Conservation (phyloP, 345 rosid species). For the Mangifera indica region DNA sequence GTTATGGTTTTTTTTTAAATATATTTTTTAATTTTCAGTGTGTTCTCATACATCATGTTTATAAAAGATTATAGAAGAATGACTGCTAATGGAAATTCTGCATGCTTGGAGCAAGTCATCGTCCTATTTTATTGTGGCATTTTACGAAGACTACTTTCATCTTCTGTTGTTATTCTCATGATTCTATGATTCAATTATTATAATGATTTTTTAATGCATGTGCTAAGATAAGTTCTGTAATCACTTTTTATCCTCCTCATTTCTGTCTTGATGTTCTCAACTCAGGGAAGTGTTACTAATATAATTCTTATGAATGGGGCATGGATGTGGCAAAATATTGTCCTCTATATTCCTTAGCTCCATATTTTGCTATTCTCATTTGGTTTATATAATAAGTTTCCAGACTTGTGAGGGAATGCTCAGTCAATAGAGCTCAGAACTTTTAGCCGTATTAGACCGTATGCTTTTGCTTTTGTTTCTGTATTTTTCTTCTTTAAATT, state of each 20-base stretch:
- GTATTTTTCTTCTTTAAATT: background rate
- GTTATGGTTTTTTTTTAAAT: background rate
- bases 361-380: too few species aligned
- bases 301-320: too few species aligned
- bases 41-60: background rate
- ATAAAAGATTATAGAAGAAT: constrained; percentile 1
- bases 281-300: too few species aligned
- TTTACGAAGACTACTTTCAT: background rate
- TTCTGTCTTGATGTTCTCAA: too few species aligned
- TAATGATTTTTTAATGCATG: background rate
- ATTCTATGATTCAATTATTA: background rate
- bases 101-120: constrained; percentile 2
- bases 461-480: too few species aligned
- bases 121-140: background rate
- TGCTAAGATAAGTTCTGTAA: background rate
- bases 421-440: too few species aligned
- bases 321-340: too few species aligned
- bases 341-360: too few species aligned
- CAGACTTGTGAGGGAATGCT: too few species aligned
- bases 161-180: background rate
- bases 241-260: background rate
- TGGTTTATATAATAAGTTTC: too few species aligned
- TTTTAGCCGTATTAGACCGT: too few species aligned
- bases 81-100: background rate
- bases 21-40: background rate